Base-by-base conservation (phyloP, 2,329 filamentous ascomycete species). In the Rhexocercosporidium sp. region DNA sequence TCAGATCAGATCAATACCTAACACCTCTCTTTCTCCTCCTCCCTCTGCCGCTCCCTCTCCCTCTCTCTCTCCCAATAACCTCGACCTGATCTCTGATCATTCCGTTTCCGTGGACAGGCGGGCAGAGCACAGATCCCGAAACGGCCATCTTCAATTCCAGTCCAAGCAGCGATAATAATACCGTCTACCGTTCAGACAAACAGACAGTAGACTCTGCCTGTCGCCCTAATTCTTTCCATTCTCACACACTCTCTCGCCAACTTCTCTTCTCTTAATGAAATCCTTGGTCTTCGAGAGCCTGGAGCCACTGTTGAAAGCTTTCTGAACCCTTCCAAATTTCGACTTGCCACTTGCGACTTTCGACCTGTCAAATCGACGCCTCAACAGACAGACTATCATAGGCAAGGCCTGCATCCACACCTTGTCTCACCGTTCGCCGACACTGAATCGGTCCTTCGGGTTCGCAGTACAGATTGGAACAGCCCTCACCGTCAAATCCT, bases 391-490 rank as follows among this genome's bases (percentile, higher is more conserved):
- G 34, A 37, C 25, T 18, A n/a, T 56, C 51, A 7, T n/a, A 59
- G 56, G 4, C 37, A 44, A 14, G 53, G 16, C 57, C 14, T 44
- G 25, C 39, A 39, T 46, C 16, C 29, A 25, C 44, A 57, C 57
- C 64, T 65, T 66, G 64, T 65, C 64, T 63, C 59, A 63, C 67
- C n/a, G 29, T 46, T 64, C 53, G 44, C 51, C 37, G 51, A 47
- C 53, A 47, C 34, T 39, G 25, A 22, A 25, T n/a, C 44, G 27
- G n/a, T 39, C 46, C n/a, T 51, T 29, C 34, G 44, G 12, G 7
- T 46, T 46, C 20, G 27, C 29, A 51, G 16, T 25, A 20, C 27
- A 41, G 3, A 44, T 25, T 16, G 18, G 37, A n/a, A 47, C 18
- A 44, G 41, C 49, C 39, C 41, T 49, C 64, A 59, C 53, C 29